Evolutionary conservation across 2,329 filamentous ascomycete genomes (phyloP), one percentile per base, ranked within the genome.

Genomic region (Paracoccidioides lutzii): DNA sequence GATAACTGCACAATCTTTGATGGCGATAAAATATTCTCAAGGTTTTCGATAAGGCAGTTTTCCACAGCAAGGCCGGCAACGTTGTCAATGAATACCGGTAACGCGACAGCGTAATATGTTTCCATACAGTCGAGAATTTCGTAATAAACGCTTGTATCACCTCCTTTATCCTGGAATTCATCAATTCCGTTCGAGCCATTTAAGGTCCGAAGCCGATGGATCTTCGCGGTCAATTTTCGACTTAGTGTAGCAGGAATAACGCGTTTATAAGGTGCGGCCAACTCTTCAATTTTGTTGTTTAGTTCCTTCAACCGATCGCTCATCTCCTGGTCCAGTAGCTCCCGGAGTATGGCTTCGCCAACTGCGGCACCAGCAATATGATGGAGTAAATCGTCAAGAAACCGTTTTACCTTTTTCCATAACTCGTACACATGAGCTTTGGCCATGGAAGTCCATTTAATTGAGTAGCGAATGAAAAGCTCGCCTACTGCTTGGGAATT

Each of bases 401-500:
- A 61, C 28, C 54, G 57, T 15, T 59, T 62, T 7, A 60, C 53
- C 28, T 55, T 58, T 28, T 59, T 60, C 60, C 60, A 62, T 7
- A 59, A 37, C 49, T 60, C 59, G 33, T 55, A 58, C 15, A 60
- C 56, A 42, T 62, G 59, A 5, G 55, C 55, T 28, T 55, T 59
- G 8, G 72, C 66, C 2, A 72, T 59, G 5, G 55, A 32, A 1
- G 64, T 55, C 71, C 71, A 74, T 35, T 63, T 62, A 3, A 58
- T 59, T 3, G 67, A 69, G 57, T 73, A 69, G 52, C 71, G 69
- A 61, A 67, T 67, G 50, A 74, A 75, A 2, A 75, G 59, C 48
- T 73, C 70, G 3, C 67, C 67, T 14, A 75, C 59, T 0, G 74
- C 58, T 1, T 69, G 61, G 2, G 72, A 68, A 55, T 73, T 75